Percentiles rank a stretch among this genome's conserved stretches.
Conservation (phyloP, 1,284 basidiomycete genomes). For the Cutaneotrichosporon cyanovorans region DNA sequence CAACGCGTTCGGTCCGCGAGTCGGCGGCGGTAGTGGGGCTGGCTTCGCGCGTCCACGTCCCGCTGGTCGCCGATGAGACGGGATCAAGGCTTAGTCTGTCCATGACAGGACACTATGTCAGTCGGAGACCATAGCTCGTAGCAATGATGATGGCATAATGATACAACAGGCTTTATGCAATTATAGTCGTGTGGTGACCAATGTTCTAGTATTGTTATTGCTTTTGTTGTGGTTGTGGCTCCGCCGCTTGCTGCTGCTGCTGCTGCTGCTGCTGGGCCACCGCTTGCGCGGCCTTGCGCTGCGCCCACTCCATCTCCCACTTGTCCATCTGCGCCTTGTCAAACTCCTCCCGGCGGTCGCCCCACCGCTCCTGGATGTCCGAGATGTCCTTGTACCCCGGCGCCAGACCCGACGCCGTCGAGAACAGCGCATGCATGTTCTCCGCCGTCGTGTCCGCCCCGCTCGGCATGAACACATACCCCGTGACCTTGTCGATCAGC, state of each 20-base stretch:
- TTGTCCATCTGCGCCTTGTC: constrained; percentile 63
- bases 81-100: too few relatives aligned
- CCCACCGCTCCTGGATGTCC: constrained; percentile 83
- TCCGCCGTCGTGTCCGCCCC: constrained; percentile 49
- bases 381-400: constrained; percentile 55
- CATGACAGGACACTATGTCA: too few relatives aligned
- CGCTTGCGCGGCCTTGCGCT: constrained; percentile 15
- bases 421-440: constrained; percentile 61
- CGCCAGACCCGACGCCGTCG: constrained; percentile 57
- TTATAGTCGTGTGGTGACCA: too few relatives aligned
- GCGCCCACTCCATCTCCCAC: constrained; percentile 46
- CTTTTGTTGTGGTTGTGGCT: too few relatives aligned
- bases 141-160: too few relatives aligned
- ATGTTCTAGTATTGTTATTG: too few relatives aligned
- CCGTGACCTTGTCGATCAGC: constrained; percentile 77
- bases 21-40: constrained; percentile 23
- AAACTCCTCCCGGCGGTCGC: constrained; percentile 67
- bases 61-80: constrained; percentile 30
- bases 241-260: too few relatives aligned
- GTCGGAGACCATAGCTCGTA: too few relatives aligned
- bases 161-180: too few relatives aligned
- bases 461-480: constrained; percentile 70
- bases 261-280: not conserved
- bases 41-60: constrained; percentile 41
- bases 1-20: constrained; percentile 44